Conservation (phyloP, 495 filamentous ascomycete species). For the Aspergillus asperescens region DNA sequence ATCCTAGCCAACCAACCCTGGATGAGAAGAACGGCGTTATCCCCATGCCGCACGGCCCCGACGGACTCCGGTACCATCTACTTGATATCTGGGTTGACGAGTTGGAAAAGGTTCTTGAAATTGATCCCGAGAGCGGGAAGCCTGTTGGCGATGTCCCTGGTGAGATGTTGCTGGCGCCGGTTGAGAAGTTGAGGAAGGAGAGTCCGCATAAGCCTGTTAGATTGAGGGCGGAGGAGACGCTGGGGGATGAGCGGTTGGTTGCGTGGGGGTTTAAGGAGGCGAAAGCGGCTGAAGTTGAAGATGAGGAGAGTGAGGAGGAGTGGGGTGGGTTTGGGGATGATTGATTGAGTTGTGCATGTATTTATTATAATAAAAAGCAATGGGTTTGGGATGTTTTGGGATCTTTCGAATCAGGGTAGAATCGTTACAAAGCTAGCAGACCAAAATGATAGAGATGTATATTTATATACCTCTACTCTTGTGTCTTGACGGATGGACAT, state of each 20-base stretch:
- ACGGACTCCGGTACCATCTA: slow-evolving; percentile 82
- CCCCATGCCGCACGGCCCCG: slow-evolving; percentile 52
- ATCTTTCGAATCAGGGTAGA: background rate
- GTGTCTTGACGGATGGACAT: slow-evolving; percentile 1
- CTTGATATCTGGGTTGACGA: slow-evolving; percentile 90
- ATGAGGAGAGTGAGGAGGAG: slow-evolving; percentile 47
- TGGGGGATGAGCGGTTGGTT: slow-evolving; percentile 69
- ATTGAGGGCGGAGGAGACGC: slow-evolving; percentile 60
- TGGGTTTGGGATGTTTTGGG: background rate
- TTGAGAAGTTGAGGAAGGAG: slow-evolving; percentile 50
- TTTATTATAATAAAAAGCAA: background rate
- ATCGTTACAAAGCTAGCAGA: background rate
- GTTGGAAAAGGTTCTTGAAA: slow-evolving; percentile 60
- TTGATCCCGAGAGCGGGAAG: slow-evolving; percentile 37
- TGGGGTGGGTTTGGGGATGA: slow-evolving; percentile 74
- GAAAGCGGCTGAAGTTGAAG: slow-evolving; percentile 38
- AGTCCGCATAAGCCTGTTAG: slow-evolving; percentile 69
- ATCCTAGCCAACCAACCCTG: slow-evolving; percentile 30
- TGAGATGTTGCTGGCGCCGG: slow-evolving; percentile 53
- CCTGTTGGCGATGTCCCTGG: slow-evolving; percentile 40
- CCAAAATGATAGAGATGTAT: background rate
- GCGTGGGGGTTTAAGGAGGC: slow-evolving; percentile 48
- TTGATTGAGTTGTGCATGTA: background rate
- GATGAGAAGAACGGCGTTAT: slow-evolving; percentile 31
- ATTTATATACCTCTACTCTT: background rate